Conservation (phyloP, 2,329 filamentous ascomycete species). For the Rhytidhysteron rufulum region DNA sequence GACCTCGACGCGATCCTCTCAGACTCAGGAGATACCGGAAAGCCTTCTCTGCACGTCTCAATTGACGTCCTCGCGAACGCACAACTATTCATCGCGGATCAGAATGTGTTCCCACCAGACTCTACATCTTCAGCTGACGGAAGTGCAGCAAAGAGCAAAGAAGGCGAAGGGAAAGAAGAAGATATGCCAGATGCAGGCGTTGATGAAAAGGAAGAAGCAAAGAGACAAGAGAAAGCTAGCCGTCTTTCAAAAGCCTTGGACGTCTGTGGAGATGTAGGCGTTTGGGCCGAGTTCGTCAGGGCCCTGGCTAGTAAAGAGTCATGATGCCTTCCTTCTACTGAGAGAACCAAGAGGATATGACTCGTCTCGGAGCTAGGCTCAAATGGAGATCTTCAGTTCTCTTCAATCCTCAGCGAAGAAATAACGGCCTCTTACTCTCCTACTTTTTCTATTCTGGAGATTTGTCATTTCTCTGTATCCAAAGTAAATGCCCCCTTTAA, state of each 20-base stretch:
- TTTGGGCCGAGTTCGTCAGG: conserved; percentile 51
- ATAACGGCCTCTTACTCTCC: too few species aligned
- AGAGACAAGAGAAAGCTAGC: conserved; percentile 19
- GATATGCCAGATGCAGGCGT: conserved; percentile 19
- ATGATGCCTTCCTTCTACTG: too few species aligned
- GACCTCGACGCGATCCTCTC: conserved; percentile 6
- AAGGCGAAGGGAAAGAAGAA: conserved; percentile 5
- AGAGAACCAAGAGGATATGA: too few species aligned
- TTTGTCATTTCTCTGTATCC: too few species aligned
- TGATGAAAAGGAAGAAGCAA: conserved; percentile 19
- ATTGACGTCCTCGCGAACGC: conserved; percentile 60
- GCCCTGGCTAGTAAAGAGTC: too few species aligned
- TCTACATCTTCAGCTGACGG: conserved; percentile 10
- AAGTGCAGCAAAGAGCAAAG: background rate
- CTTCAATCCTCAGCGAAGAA: too few species aligned
- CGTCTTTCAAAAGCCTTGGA: conserved; percentile 45
- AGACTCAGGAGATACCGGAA: conserved; percentile 23
- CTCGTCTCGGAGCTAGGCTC: too few species aligned
- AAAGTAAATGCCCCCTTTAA: too few species aligned
- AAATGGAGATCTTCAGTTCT: too few species aligned
- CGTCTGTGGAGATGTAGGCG: conserved; percentile 45
- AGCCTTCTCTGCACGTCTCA: conserved; percentile 48
- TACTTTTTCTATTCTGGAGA: too few species aligned
- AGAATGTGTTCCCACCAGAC: conserved; percentile 49
- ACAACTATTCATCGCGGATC: conserved; percentile 54